Conservation (phyloP, 2,329 filamentous ascomycete species). For the Immersiporthe knoxdaviesiana region DNA sequence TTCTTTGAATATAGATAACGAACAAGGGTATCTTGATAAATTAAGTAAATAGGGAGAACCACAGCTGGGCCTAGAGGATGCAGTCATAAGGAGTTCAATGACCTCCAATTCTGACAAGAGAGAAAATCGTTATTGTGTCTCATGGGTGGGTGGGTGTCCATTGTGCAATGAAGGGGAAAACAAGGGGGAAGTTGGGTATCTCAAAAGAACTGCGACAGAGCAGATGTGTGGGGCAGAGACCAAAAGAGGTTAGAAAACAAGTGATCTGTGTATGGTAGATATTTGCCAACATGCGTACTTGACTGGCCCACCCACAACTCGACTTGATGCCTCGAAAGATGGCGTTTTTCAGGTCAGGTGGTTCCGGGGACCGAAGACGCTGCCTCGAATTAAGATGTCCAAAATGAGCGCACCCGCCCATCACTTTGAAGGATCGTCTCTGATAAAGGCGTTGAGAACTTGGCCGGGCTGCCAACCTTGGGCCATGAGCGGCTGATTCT, state of each 20-base stretch:
- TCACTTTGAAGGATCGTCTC: slow-evolving; percentile 43
- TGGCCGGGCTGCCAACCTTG: slow-evolving; percentile 79
- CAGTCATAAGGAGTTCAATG: background rate
- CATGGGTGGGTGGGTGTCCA: background rate
- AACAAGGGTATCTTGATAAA: background rate
- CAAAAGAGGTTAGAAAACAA: background rate
- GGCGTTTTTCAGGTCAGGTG: no score
- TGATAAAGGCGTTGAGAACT: slow-evolving; percentile 75
- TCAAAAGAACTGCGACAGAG: background rate
- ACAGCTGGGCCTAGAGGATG: background rate
- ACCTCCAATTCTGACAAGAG: background rate
- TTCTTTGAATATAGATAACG: background rate
- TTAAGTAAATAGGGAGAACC: background rate
- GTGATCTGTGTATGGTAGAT: background rate
- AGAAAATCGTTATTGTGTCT: background rate
- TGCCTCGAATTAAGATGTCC: background rate
- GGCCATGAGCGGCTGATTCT: slow-evolving; percentile 63
- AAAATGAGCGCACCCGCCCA: slow-evolving; percentile 3
- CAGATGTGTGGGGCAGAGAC: background rate
- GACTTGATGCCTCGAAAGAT: background rate
- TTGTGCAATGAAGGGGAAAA: background rate
- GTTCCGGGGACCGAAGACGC: no score
- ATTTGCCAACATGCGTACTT: background rate
- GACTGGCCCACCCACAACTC: background rate
- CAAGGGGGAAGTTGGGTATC: background rate